Conservation (phyloP, 257 asterid genomes). For the Solanum commersonii region DNA sequence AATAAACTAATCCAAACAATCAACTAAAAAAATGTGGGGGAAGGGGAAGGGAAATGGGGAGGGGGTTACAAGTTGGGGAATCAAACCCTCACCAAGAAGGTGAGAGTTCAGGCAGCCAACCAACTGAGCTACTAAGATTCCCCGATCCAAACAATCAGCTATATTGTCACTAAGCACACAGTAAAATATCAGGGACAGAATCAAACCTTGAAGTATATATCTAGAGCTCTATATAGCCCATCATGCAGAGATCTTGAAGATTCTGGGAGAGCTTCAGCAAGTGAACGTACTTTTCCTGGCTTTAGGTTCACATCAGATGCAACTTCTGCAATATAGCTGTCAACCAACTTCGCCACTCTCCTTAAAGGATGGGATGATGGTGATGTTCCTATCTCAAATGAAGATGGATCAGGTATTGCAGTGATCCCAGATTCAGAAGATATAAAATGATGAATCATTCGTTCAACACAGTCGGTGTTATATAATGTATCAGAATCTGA, state of each 20-base stretch:
- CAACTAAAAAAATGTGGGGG: background rate
- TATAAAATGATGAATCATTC: constrained; percentile 60
- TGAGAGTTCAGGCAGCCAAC: background rate
- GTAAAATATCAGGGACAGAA: background rate
- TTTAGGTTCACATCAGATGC: constrained; percentile 93
- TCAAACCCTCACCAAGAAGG: background rate
- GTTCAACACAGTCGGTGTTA: constrained; percentile 67
- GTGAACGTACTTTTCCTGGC: constrained; percentile 52
- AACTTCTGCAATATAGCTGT: constrained; percentile 75
- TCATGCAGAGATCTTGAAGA: constrained; percentile 86
- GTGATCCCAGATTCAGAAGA: constrained; percentile 34
- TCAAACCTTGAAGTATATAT: constrained; percentile 76
- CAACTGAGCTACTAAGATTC: background rate
- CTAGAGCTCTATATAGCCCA: constrained; percentile 87
- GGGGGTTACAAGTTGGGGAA: background rate
- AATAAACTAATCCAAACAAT: background rate
- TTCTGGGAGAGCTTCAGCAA: constrained; percentile 84
- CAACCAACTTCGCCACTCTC: constrained; percentile 78
- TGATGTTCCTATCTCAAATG: constrained; percentile 40
- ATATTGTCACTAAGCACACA: background rate
- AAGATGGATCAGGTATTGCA: constrained; percentile 34
- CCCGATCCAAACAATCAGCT: background rate
- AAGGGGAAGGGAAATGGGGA: background rate
- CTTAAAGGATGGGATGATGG: constrained; percentile 52
- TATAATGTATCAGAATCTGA: constrained; percentile 85